Base-by-base conservation (phyloP, 1,284 basidiomycete genomes). In the Omphalotus olearius region DNA sequence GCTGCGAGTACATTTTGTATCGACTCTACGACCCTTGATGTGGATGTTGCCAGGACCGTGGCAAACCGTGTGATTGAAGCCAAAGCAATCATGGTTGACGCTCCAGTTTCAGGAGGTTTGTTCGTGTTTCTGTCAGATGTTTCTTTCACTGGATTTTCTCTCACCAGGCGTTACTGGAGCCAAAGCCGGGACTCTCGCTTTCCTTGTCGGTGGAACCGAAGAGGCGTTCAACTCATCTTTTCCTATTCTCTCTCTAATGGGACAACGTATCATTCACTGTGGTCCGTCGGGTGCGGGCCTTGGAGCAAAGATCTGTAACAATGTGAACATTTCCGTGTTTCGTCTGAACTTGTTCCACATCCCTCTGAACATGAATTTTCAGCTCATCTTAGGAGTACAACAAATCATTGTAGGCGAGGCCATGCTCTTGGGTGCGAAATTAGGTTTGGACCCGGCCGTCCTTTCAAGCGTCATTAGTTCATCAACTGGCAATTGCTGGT, bases 301-400 rank as follows among this genome's bases (percentile, higher is more conserved):
- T 13, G 90, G 79, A 1, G 91, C 91, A 6, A 93, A 94, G 71
- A 91, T 93, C 39, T 91, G 88, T 70, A 93, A 93, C 68, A 93
- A 93, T 64, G 75, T 73, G 53, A 59, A 63, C 55, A 6, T 41
- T 41, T 41, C 20, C 16, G 25, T 7, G 20, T 36, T 55, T 36
- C 20, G 38, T 23, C 23, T 3, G 5, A 23, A 23, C 23, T 2
- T 23, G 23, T 47, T 33, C 18, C 46, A 41, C 38, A 38, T 51
- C 28, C 28, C 4, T 45, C 42, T 45, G 30, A 14, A 43, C 52
- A n/a, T 28, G n/a, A 20, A 18, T 36, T 45, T 41, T 48, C 57
- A 79, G 74, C 78, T 90, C 50, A 76, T 91, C 35, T 72, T 90
- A 35, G 87, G 87, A 2, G 84, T 90, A 1, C 77, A 91, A 59